Base-by-base conservation (phyloP, 2,329 filamentous ascomycete genomes). In the Immersiporthe knoxdaviesiana region DNA sequence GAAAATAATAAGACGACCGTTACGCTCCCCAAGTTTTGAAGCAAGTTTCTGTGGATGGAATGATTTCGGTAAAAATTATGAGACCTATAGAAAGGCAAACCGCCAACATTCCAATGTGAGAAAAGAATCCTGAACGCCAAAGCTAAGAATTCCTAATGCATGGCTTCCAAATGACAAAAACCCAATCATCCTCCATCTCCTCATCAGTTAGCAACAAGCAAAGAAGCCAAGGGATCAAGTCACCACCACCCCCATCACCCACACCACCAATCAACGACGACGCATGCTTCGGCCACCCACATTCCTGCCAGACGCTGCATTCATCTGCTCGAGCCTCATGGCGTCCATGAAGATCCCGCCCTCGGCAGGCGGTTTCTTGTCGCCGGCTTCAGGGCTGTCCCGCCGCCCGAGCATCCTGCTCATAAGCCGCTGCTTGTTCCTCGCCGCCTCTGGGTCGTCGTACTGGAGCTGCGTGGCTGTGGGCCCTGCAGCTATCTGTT, bases 401-500 rank as follows among this genome's bases (percentile, higher is more conserved):
- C 56, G 62, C 10, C 74, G 62, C 14, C 74, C 77, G 68, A 76
- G 68, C 78, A 86, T 84, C 72, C 80, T 81, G 65, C 76, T 81
- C 79, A 85, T 81, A 24, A 86, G 73, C 71, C 78, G 77, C 39
- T 78, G 80, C 74, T 81, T 83, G 65, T 78, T 78, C 69, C 79
- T 77, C 71, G 80, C 77, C 2, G 84, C 85, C 24, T 85, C 82
- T 0, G 84, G 82, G 68, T 87, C 84, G 5, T 82, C 79, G 68
- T 88, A 88, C 69, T 81, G 82, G 3, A 89, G 77, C 75, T 89
- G 86, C 10, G 86, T 88, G 2, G 82, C 78, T 0, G 82, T 80
- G 8, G 82, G 84, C 8, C 76, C 72, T 16, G 35, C 68, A 21
- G 39, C 68, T 44, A 24, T 59, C n/a, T 65, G 30, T 14, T 52